Base-by-base conservation (phyloP, 2,329 filamentous ascomycete species). In the Boeremia exigua region DNA sequence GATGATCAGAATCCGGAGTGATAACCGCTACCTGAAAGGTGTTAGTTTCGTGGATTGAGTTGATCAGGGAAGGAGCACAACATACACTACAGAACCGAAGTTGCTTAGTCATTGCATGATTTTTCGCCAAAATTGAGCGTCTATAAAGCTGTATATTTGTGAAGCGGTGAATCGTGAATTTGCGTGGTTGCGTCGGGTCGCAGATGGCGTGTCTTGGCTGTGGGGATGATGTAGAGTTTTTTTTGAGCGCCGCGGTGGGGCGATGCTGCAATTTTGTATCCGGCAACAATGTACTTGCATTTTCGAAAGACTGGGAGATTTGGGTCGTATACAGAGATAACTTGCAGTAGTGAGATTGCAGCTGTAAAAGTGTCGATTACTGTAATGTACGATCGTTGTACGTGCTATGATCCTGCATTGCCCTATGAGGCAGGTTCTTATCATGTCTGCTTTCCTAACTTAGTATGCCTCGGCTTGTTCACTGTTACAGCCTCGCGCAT, bases 1-100 rank as follows among this genome's bases (percentile, higher is more conserved):
- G 34, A 15, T 17, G 48, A 54, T 37, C 36, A 48, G 40, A 45
- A 48, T 54, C 42, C 37, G 42, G 44, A 54, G 42, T 54, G 50
- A 50, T 50, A 50, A 50, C 48, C 48, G 48, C 48, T 50, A 50
- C 48, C 48, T 50, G 32, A 3, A 9, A 29, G 10, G 32, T 3
- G 30, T 50, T 44, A 50, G 48, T 44, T 42, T 29, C 34, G 9
- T 37, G 48, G 48, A 50, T 50, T 27, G 32, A 44, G 25, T 12
- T 30, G 48, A 50, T 50, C 48, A 23, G 48, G 48, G 37, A 34
- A 14, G 30, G 15, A 7, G 4, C 12, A 11, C n/a, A 17, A 29
- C 39, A 30, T 44, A 50, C 48, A 50, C 48, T 50, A 50, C 36
- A 50, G 39, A 50, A 50, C 48, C 48, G 46, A 5, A 19, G 37